These are phyloP conservation scores for Chlorella sp. DNA, from an alignment of 139 green algal genomes.

Conservation along the genomic window DNA sequence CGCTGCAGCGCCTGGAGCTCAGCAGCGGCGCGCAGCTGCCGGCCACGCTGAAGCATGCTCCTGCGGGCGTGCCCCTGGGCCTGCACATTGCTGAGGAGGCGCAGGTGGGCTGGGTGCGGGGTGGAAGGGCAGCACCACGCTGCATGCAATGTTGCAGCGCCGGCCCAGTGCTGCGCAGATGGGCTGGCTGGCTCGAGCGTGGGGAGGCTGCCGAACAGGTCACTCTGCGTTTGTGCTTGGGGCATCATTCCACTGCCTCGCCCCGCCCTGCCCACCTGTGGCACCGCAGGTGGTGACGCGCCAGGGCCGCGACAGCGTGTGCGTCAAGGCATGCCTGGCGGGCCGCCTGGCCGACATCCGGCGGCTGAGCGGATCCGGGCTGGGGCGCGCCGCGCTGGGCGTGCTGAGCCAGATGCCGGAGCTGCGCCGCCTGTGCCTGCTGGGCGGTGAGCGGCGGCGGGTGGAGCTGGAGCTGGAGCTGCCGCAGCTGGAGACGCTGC, in stretches of 20 bases:
- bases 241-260: too few species aligned
- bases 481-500: constrained; percentile 6
- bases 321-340: constrained; percentile 18
- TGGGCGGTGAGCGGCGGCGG: constrained; percentile 25
- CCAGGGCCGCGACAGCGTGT: constrained; percentile 11
- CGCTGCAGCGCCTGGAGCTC: constrained; percentile 10
- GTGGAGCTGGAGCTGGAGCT: constrained; percentile 25
- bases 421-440: constrained; percentile 18
- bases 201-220: too few species aligned
- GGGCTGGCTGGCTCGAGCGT: too few species aligned
- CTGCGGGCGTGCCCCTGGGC: background rate
- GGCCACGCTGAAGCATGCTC: constrained; percentile 21
- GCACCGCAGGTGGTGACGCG: background rate
- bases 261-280: too few species aligned
- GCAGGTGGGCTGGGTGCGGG: background rate
- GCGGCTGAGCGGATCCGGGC: background rate
- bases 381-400: constrained; percentile 17
- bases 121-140: too few species aligned
- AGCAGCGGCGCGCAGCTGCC: constrained; percentile 19
- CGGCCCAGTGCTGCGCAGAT: too few species aligned
- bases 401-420: background rate
- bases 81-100: constrained; percentile 24
- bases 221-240: too few species aligned
- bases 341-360: constrained; percentile 7
- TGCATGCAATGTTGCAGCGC: too few species aligned